Base-by-base conservation (phyloP, 805 yeast genomes). In the Wilhelminamyces savonicus region DNA sequence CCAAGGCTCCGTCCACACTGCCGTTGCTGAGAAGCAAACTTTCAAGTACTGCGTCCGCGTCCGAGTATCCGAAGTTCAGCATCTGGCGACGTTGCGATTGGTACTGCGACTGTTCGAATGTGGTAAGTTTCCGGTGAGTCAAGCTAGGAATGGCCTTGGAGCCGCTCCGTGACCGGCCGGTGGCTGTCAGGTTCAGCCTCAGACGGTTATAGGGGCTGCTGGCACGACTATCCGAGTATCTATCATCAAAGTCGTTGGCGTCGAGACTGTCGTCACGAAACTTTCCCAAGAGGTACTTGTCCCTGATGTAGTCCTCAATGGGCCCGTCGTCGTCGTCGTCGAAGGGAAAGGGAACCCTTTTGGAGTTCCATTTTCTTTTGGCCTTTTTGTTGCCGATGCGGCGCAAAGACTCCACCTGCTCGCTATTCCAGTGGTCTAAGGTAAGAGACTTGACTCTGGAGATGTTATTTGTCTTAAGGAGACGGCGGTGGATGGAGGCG, bases 371-470 rank as follows among this genome's bases (percentile, higher is more conserved):
- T 24, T 69, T 48, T 21, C 59, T 52, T 33, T 59, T 68, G 28
- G 82, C 78, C 39, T 62, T 66, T 44, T 66, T 75, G 53, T 84
- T 84, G 7, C 94, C 94, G 29, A 67, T 66, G 30, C 53, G 43
- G 30, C 60, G 44, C 31, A 61, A 45, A 21, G 36, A 28, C 14
- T 68, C 73, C 17, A 84, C 42, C 46, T 85, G 85, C 5, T 61
- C 62, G 4, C 51, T 51, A 1, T 66, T 41, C 95, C 95, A 85
- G 3, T 62, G 55, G 42, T 85, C 95, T 49, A 81, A 62, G 4
- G 87, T 76, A 31, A 85, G 59, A 1, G 88, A 79, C 45, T 82
- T 82, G 6, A 83, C 84, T 29, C 63, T 57, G 4, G 88, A 78
- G 9, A 78, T 54, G 23, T 75, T 76, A 2, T 65, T 43, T 0